phyloP scores from a whole-genome alignment of 73 alveolate genomes.

The Symbiodinium pilosum region DNA sequence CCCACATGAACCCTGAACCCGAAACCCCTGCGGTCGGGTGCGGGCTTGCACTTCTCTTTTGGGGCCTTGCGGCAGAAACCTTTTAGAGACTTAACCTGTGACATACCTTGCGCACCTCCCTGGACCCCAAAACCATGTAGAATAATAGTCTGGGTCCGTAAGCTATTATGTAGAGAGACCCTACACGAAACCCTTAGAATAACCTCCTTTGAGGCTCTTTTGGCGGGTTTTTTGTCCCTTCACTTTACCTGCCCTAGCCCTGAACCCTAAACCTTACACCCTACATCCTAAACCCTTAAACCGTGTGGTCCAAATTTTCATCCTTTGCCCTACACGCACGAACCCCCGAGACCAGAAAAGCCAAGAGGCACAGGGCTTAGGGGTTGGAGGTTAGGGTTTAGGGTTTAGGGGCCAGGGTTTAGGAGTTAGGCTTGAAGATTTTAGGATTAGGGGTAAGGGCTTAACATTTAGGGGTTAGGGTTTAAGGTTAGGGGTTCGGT shows the following conservation, averaged over 20 bases:
- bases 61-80: no score
- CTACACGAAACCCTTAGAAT: no score
- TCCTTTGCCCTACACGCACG: background rate
- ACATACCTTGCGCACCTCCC: no score
- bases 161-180: no score
- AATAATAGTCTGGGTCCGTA: no score
- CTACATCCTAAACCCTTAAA: background rate
- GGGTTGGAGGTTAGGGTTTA: background rate
- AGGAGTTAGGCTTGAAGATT: background rate
- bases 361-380: background rate
- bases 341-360: background rate
- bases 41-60: no score
- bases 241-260: background rate
- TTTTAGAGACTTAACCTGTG: no score
- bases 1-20: no score
- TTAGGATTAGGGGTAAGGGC: background rate
- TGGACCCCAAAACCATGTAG: no score
- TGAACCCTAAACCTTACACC: background rate
- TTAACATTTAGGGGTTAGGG: background rate
- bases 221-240: no score
- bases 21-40: no score
- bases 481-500: background rate
- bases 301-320: background rate
- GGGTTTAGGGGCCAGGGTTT: background rate
- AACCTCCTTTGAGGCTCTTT: no score